A percentile compares a stretch with the other conserved stretches of the same genome.
Conservation (phyloP, 2,329 filamentous ascomycete genomes). For the Colletotrichum sp. region DNA sequence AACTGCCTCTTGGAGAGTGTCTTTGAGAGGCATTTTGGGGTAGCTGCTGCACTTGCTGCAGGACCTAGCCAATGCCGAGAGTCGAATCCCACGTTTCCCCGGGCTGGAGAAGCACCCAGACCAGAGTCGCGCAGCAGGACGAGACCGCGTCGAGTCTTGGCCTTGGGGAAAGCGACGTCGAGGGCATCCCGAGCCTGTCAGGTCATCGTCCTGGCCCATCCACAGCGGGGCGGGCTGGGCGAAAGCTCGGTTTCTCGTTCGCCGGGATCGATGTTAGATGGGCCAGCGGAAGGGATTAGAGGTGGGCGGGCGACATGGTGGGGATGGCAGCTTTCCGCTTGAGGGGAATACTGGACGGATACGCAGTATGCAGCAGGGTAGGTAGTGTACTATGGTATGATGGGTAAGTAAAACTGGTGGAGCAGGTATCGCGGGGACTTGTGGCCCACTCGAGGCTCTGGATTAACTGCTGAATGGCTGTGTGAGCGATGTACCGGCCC, state of each 20-base stretch:
- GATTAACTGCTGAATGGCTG: too few species aligned
- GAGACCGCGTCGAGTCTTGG: slow-evolving; percentile 5
- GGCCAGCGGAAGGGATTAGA: slow-evolving; percentile 1
- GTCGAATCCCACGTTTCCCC: background rate
- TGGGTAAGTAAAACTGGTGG: too few species aligned
- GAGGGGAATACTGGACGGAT: slow-evolving; percentile 9
- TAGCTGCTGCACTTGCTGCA: background rate
- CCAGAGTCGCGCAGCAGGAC: background rate
- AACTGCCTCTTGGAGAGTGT: background rate
- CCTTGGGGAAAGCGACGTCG: background rate
- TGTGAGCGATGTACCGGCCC: too few species aligned
- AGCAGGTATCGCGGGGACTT: too few species aligned
- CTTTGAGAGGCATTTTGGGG: background rate
- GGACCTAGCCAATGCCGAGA: background rate
- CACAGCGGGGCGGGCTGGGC: slow-evolving; percentile 1
- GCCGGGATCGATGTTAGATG: background rate
- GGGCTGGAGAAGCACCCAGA: background rate
- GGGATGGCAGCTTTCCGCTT: background rate
- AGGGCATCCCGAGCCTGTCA: background rate
- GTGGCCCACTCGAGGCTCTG: too few species aligned
- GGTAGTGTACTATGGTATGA: background rate
- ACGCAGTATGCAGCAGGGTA: slow-evolving; percentile 6
- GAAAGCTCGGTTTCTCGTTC: slow-evolving; percentile 1
- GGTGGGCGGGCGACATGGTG: background rate
- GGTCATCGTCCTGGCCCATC: background rate